Conservation (phyloP, 1,284 basidiomycete species). For the Mycosarcoma maydis region DNA sequence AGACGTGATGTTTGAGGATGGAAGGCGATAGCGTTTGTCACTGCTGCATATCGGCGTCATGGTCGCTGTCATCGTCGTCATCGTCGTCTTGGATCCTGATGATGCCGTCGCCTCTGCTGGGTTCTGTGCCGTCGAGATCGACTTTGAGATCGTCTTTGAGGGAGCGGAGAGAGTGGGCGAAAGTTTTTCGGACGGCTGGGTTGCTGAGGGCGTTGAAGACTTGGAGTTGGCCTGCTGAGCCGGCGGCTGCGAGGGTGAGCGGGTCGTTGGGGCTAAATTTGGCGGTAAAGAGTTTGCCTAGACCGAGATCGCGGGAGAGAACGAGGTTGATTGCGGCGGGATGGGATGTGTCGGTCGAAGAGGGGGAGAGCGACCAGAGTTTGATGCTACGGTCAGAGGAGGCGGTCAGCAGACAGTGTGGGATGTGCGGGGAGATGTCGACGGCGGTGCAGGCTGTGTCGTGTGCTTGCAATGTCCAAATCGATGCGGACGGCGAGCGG, state of each 20-base stretch:
- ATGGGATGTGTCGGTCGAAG: constrained; percentile 18
- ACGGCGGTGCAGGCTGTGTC: constrained; percentile 91
- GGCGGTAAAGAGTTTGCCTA: constrained; percentile 93
- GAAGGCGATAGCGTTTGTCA: constrained; percentile 1
- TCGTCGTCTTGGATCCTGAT: constrained; percentile 41
- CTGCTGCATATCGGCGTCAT: constrained; percentile 39
- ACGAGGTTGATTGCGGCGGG: constrained; percentile 78
- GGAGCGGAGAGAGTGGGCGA: constrained; percentile 63
- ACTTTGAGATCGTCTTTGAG: constrained; percentile 17
- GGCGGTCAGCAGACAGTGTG: constrained; percentile 89
- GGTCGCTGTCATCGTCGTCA: constrained; percentile 41
- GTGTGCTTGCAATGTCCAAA: constrained; percentile 92
- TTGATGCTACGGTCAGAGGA: constrained; percentile 86
- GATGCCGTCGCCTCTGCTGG: constrained; percentile 44
- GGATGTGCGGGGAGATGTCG: constrained; percentile 89
- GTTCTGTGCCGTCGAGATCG: constrained; percentile 36
- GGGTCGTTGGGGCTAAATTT: constrained; percentile 93
- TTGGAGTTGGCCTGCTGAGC: constrained; percentile 89
- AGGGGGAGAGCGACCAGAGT: constrained; percentile 83
- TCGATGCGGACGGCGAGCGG: constrained; percentile 73
- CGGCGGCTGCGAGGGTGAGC: constrained; percentile 90
- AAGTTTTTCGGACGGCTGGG: constrained; percentile 66
- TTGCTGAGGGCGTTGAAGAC: constrained; percentile 79
- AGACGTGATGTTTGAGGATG: too few species aligned
- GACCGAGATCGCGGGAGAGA: constrained; percentile 87